Evolutionary conservation across 768 basidiomycete species (phyloP).

Genomic region (Megacollybia marginata): DNA sequence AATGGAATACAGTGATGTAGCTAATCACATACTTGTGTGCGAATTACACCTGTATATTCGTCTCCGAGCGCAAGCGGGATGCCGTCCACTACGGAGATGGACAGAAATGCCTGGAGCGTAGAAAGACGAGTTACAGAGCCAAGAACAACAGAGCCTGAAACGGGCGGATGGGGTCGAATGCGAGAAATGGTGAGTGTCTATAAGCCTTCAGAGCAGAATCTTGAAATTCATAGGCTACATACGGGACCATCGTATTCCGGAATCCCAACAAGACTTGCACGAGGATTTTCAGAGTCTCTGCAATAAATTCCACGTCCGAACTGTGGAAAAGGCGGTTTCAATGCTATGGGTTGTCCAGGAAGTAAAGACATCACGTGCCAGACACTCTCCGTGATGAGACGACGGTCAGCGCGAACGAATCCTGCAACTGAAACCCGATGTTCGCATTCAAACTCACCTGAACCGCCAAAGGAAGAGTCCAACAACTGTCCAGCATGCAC

Average conservation of each 20-base stretch:
- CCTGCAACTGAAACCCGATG: no score
- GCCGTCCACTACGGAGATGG: slow-evolving; percentile 84
- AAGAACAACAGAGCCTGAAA: slow-evolving; percentile 68
- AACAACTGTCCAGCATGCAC: slow-evolving; percentile 1
- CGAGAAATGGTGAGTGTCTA: slow-evolving; percentile 61
- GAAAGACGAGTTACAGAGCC: slow-evolving; percentile 80
- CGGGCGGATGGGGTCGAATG: slow-evolving; percentile 65
- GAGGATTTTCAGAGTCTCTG: slow-evolving; percentile 45
- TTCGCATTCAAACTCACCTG: no score
- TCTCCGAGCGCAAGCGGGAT: slow-evolving; percentile 76
- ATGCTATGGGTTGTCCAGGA: slow-evolving; percentile 71
- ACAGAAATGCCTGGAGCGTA: slow-evolving; percentile 74
- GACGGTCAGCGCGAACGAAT: no score
- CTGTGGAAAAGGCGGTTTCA: slow-evolving; percentile 47
- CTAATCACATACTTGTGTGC: slow-evolving; percentile 38
- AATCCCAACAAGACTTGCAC: slow-evolving; percentile 66
- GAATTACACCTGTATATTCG: slow-evolving; percentile 85
- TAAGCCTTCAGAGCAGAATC: slow-evolving; percentile 13
- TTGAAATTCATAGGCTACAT: slow-evolving; percentile 26
- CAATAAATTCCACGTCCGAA: slow-evolving; percentile 63
- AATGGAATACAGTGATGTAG: no score
- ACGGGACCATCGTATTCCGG: slow-evolving; percentile 60
- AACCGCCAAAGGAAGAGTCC: no score
- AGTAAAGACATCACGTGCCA: slow-evolving; percentile 26
- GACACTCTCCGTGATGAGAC: no score